A percentile compares a stretch with the other conserved stretches of the same genome.
Conservation (phyloP, 148 eudicot species). For the Diospyros lotus region DNA sequence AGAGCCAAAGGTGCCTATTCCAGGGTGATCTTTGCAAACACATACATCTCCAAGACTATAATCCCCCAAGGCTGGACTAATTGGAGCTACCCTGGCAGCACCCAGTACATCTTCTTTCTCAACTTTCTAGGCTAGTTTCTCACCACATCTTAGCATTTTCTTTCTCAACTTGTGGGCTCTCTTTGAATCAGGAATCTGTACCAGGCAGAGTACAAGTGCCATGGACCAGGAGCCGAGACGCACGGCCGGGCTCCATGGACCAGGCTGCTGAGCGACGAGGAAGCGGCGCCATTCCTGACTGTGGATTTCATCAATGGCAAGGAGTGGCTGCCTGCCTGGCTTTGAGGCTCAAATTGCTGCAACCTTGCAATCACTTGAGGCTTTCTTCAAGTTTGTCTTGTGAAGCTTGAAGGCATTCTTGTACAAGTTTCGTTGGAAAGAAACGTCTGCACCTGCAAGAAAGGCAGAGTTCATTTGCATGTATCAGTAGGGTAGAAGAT, state of each 20-base stretch:
- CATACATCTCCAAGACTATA: constrained; percentile 62
- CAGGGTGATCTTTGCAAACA: constrained; percentile 66
- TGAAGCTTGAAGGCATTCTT: too few species aligned
- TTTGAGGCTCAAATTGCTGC: constrained; percentile 10
- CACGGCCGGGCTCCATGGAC: constrained; percentile 49
- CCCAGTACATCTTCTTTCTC: constrained; percentile 38
- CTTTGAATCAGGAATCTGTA: constrained; percentile 44
- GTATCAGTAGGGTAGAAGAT: too few species aligned
- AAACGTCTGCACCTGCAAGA: too few species aligned
- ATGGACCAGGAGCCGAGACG: constrained; percentile 69
- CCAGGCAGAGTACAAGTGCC: constrained; percentile 61
- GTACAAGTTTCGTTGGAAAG: too few species aligned
- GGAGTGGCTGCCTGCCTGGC: constrained; percentile 64
- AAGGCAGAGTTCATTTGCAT: too few species aligned
- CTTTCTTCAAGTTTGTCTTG: not conserved
- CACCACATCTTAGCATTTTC: not conserved
- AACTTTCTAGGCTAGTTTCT: not conserved
- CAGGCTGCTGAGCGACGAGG: constrained; percentile 36
- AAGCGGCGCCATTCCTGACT: constrained; percentile 47
- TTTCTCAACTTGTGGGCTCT: too few species aligned
- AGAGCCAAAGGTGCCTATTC: constrained; percentile 69
- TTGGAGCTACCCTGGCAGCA: constrained; percentile 62
- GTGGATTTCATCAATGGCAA: constrained; percentile 63
- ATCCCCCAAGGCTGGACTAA: constrained; percentile 70
- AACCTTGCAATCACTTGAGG: not conserved